phyloP scores from a whole-genome alignment of 441 rosid species.

The Biscutella laevigata region DNA sequence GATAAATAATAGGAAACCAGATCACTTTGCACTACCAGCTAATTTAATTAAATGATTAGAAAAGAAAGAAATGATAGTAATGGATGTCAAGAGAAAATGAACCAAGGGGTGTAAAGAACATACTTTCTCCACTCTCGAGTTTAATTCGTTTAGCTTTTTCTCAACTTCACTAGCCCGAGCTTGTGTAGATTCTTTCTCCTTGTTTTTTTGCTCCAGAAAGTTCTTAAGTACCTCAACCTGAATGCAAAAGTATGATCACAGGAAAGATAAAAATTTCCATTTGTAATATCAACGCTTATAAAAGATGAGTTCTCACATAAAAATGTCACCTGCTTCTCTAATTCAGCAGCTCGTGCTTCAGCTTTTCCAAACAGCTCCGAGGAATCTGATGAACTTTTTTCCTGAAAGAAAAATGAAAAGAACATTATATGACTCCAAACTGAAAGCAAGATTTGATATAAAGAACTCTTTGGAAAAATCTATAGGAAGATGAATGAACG shows the following conservation, averaged over 20 bases:
- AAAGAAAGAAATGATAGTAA: background rate
- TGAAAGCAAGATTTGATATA: background rate
- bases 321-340: slow-evolving; percentile 60
- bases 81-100: too few relatives aligned
- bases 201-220: slow-evolving; percentile 39
- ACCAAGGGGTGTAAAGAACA: slow-evolving; percentile 20
- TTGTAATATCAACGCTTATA: background rate
- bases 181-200: slow-evolving; percentile 47
- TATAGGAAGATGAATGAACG: background rate
- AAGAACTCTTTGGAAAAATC: too few relatives aligned
- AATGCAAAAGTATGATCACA: slow-evolving; percentile 11
- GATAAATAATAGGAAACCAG: background rate
- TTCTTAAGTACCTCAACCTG: slow-evolving; percentile 55
- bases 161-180: slow-evolving; percentile 42
- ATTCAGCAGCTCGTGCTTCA: slow-evolving; percentile 54
- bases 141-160: slow-evolving; percentile 46
- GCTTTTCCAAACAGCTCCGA: slow-evolving; percentile 58
- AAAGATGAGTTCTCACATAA: background rate
- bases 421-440: background rate
- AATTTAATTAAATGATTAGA: background rate
- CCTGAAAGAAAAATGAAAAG: slow-evolving; percentile 23
- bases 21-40: background rate
- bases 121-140: slow-evolving; percentile 49
- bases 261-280: background rate
- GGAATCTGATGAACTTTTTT: slow-evolving; percentile 46